phyloP scores from a whole-genome alignment of 2,329 filamentous ascomycete genomes.

The Cladosporium sp. region DNA sequence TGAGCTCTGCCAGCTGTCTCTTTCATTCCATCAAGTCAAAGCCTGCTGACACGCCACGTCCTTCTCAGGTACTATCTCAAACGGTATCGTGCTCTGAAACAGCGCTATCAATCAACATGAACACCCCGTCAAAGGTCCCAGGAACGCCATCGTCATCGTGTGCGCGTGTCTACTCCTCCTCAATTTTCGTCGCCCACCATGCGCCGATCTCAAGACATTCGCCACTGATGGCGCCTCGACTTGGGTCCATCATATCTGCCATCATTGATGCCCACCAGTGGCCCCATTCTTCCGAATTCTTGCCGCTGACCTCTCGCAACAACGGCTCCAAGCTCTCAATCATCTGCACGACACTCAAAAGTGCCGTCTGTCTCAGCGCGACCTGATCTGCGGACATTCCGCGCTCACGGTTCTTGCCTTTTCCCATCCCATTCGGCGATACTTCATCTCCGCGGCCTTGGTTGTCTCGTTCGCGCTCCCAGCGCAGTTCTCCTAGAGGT shows the following conservation, averaged over 20 bases:
- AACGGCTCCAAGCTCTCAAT: conserved; percentile 82
- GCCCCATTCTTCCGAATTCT: conserved; percentile 90
- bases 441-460: background rate
- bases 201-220: conserved; percentile 72
- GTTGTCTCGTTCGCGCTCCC: conserved; percentile 64
- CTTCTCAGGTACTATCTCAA: conserved; percentile 77
- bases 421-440: conserved; percentile 11
- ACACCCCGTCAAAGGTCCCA: background rate
- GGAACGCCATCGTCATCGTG: background rate
- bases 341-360: conserved; percentile 75
- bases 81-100: conserved; percentile 77
- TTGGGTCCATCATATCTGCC: conserved; percentile 71
- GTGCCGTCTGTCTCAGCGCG: conserved; percentile 72
- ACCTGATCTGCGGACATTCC: conserved; percentile 52
- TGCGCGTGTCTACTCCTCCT: conserved; percentile 10
- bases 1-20: background rate
- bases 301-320: conserved; percentile 75
- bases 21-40: background rate
- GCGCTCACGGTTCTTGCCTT: conserved; percentile 18
- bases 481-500: conserved; percentile 76
- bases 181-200: conserved; percentile 58
- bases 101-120: conserved; percentile 57
- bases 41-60: background rate
- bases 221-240: conserved; percentile 69
- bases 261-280: conserved; percentile 85